phyloP scores from a whole-genome alignment of 1,284 basidiomycete species.

The Irpex rosettiformis region DNA sequence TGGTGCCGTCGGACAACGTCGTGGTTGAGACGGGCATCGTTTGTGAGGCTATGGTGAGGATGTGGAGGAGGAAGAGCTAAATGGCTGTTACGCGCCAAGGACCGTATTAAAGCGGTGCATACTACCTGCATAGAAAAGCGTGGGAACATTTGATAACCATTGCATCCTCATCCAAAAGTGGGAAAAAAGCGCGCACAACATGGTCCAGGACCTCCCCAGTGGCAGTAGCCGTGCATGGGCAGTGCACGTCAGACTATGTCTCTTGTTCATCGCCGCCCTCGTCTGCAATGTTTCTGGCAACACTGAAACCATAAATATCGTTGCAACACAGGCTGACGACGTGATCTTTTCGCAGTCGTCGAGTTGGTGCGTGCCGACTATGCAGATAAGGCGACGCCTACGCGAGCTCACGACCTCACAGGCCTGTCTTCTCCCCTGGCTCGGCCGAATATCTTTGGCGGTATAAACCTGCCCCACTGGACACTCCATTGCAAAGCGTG shows the following conservation, averaged over 20 bases:
- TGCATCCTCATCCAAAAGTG: not conserved
- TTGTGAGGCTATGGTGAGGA: not conserved
- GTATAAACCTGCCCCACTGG: constrained; percentile 41
- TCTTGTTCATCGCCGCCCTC: not conserved
- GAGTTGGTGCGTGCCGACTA: constrained; percentile 35
- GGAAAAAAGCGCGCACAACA: not conserved
- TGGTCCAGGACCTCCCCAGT: not conserved
- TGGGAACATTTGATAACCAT: not conserved
- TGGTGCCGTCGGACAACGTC: constrained; percentile 2
- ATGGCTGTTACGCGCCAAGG: not conserved
- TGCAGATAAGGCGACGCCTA: not conserved
- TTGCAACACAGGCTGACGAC: constrained; percentile 25
- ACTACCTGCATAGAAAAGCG: not conserved
- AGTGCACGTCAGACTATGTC: not conserved
- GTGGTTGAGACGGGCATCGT: constrained; percentile 9
- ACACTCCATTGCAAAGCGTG: constrained; percentile 29
- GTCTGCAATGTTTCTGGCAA: constrained; percentile 38
- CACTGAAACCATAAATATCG: constrained; percentile 66
- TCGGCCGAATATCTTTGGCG: constrained; percentile 31
- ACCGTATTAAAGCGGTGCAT: not conserved
- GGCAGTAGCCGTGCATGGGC: not conserved
- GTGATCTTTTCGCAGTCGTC: constrained; percentile 20
- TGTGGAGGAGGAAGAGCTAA: not conserved
- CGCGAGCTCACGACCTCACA: constrained; percentile 12
- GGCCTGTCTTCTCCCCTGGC: constrained; percentile 28